Conservation (phyloP, 305 asterid species). For the Fraxinus dipetala region DNA sequence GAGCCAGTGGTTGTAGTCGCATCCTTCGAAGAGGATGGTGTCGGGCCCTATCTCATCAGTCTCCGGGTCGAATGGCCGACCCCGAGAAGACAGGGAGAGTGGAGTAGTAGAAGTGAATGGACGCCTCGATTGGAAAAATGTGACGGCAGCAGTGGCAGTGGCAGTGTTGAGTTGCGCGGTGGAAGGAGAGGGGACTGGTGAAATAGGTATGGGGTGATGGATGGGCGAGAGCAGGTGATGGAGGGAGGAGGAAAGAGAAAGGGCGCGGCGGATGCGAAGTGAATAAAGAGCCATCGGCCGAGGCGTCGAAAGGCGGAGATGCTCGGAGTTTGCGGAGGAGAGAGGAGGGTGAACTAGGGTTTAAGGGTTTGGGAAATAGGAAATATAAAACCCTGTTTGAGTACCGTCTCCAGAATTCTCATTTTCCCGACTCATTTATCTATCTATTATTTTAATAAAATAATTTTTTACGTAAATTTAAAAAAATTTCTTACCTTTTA, state of each 20-base stretch:
- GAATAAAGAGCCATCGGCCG: conserved; percentile 46
- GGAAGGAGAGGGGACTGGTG: conserved; percentile 23
- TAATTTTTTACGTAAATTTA: no score
- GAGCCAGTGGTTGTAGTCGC: conserved; percentile 96
- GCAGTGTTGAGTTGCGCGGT: conserved; percentile 2
- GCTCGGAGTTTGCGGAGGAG: not conserved
- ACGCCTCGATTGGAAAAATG: conserved; percentile 33
- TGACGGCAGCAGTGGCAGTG: not conserved
- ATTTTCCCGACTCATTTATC: no score
- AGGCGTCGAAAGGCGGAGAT: conserved; percentile 6
- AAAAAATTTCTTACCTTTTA: no score
- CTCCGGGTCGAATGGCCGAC: conserved; percentile 43
- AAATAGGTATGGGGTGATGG: conserved; percentile 26
- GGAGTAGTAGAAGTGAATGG: conserved; percentile 42
- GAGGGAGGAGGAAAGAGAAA: conserved; percentile 43
- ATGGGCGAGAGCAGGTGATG: conserved; percentile 28
- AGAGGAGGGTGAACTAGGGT: not conserved
- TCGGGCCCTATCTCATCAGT: conserved; percentile 70
- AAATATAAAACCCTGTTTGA: no score
- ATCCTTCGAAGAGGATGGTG: conserved; percentile 86
- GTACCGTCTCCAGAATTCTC: no score
- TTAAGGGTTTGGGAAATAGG: not conserved
- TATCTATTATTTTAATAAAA: no score
- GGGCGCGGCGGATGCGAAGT: conserved; percentile 65
- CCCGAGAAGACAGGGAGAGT: conserved; percentile 33